Evolutionary conservation across 176 grass and related monocot species (phyloP).

Genomic region (Musa acuminata): DNA sequence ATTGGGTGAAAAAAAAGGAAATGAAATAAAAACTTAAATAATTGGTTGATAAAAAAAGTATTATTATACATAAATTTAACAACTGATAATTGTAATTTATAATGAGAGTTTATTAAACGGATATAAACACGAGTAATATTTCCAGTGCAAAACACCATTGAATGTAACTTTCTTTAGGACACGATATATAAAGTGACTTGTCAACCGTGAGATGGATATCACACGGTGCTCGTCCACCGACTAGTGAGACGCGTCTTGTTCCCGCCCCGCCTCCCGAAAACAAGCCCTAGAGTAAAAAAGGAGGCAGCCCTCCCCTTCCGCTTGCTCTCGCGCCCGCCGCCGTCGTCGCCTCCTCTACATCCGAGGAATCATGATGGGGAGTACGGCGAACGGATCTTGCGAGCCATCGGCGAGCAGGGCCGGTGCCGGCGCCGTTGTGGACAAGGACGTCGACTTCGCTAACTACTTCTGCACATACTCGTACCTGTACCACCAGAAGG

Average conservation of each 20-base stretch:
- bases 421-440: slow-evolving; percentile 25
- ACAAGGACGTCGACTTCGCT: slow-evolving; percentile 91
- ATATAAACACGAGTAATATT: too few relatives aligned
- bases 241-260: neutral
- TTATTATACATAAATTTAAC: too few relatives aligned
- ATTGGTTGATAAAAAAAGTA: too few relatives aligned
- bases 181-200: neutral
- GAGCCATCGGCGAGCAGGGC: neutral
- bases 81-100: too few relatives aligned
- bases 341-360: too few relatives aligned
- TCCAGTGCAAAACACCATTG: too few relatives aligned
- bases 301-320: neutral
- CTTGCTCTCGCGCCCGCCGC: neutral
- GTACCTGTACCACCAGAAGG: slow-evolving; percentile 95
- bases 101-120: too few relatives aligned
- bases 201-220: neutral
- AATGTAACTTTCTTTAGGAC: too few relatives aligned
- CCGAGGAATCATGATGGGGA: neutral
- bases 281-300: neutral
- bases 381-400: neutral
- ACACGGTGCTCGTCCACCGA: neutral
- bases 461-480: slow-evolving; percentile 98
- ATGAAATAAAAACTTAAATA: too few relatives aligned
- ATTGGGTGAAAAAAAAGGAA: too few relatives aligned
- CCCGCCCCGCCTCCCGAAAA: neutral